Base-by-base conservation (phyloP, 805 yeast genomes). In the Hanseniaspora vineae region DNA sequence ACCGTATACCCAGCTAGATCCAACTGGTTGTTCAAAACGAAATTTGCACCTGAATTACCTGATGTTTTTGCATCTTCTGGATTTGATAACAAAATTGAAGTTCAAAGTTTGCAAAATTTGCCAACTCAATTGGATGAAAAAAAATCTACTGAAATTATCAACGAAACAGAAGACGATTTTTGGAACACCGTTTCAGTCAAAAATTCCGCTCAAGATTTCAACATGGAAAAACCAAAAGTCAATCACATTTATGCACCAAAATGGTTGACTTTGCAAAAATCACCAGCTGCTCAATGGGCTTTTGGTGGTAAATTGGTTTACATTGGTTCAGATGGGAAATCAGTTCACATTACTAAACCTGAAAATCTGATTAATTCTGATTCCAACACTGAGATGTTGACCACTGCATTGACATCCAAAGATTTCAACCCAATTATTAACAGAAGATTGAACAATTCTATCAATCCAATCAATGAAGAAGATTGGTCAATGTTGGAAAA, bases 1-100 rank as follows among this genome's bases (percentile, higher is more conserved):
- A 95, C 92, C 5, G 84, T 86, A 59, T 92, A 85, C 63, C 97
- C 97, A 47, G 77, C 94, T 12, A 77, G 94, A 35, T 84, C 94
- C 35, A 89, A 87, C 65, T 92, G 98, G 98, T 81, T 85, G 13
- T 92, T 88, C 68, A 80, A 86, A 66, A 76, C 96, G 12, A 75
- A 75, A 56, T 92, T 89, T 70, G 94, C 96, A 50, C 95, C 96
- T 40, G 64, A 71, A 20, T 76, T 84, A 31, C 98, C 99, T 2
- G 96, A 90, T 52, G 66, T 86, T 45, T 84, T 92, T 69, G 95
- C 95, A 5, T 75, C 84, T 48, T 85, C 95, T 19, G 81, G 95
- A 5, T 84, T 84, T 55, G 96, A 87, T 63, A 89, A 92, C 52
- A 84, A 80, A 62, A 73, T 90, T 49, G 66, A 75, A 47, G 73